Conservation (phyloP, 2,329 filamentous ascomycete species). For the Trichoderma sp. region DNA sequence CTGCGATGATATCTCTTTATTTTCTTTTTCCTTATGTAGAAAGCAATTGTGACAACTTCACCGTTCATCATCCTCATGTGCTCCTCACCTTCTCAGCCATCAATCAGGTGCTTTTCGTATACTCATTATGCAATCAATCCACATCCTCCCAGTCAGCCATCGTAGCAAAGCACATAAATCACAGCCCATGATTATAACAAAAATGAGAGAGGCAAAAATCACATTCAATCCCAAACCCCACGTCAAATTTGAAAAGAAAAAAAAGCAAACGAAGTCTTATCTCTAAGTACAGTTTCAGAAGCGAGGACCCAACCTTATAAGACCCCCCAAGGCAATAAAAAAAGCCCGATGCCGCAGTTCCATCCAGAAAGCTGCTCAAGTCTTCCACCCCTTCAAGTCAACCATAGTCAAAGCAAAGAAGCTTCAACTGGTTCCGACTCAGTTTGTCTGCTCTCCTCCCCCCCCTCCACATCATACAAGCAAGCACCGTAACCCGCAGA, state of each 20-base stretch:
- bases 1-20: slow-evolving; percentile 8
- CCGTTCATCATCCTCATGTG: background rate
- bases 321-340: background rate
- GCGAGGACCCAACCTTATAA: background rate
- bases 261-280: slow-evolving; percentile 4
- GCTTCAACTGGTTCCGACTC: background rate
- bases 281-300: slow-evolving; percentile 4
- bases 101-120: background rate
- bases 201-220: background rate
- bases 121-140: background rate
- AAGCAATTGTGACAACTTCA: slow-evolving; percentile 12
- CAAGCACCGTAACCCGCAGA: background rate
- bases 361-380: background rate
- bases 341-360: background rate
- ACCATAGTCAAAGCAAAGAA: background rate
- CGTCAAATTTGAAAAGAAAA: background rate
- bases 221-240: background rate
- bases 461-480: background rate
- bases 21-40: slow-evolving; percentile 16
- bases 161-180: background rate
- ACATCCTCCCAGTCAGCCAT: no score
- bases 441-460: background rate
- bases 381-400: background rate
- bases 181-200: background rate
- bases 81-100: background rate